Base-by-base conservation (phyloP, 192 early-diverging fungal genomes). In the Podila epigama region DNA sequence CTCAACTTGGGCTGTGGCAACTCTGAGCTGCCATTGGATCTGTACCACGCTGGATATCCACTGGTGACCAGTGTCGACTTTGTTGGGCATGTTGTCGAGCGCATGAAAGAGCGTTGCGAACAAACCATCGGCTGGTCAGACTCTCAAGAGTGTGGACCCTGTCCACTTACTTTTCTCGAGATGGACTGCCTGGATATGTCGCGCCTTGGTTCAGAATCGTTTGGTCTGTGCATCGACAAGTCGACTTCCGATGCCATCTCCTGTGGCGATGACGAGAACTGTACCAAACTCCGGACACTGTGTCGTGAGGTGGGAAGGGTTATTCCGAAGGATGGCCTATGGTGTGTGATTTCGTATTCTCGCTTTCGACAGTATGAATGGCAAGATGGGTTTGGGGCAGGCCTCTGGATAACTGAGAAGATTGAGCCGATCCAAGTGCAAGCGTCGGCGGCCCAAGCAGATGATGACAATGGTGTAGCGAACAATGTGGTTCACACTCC, bases 161-260 rank as follows among this genome's bases (percentile, higher is more conserved):
- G 69, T 16, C 69, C 69, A 1, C 69, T 70, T 20, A 42, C 63
- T 29, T 70, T 70, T 28, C 44, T 63, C 5, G 58, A 70, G 29
- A 63, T 70, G 60, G 69, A 70, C 36, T 70, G 69, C 36, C 69
- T 70, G 5, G 69, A 70, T 48, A 70, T 70, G 69, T 63, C 60
- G 15, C 16, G 33, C 13, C 48, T 70, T 2, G 54, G 60, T 4
- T 15, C 40, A 8, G 33, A 51, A 3, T 9, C 29, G 8, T 70
- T 70, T 37, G 31, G 48, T 12, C 55, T 70, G 1, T 70, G 69
- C 27, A 34, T 70, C 44, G 69, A 70, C 52, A 70, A 70, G 29
- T 70, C 69, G 1, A 70, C 69, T 6, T 70, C 69, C 4, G 69
- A 70, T 18, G 69, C 69, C 53, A 70, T 70, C 10, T 63, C 69